Evolutionary conservation across 257 asterid species (phyloP), one percentile per base, ranked within the genome.

Genomic region (Ajuga chamaepitys): DNA sequence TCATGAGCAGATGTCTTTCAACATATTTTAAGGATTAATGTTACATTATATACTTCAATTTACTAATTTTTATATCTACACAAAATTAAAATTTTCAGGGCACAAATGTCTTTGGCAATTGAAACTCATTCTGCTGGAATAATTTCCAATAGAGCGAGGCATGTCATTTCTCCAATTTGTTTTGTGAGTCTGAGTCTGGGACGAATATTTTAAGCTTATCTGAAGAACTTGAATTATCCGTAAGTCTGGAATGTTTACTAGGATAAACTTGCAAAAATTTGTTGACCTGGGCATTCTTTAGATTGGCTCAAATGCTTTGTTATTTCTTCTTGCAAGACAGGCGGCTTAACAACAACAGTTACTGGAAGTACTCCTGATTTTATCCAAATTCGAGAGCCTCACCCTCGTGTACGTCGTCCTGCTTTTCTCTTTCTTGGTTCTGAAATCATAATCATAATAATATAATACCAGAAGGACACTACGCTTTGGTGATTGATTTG

Each of bases 331-430:
- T 72, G 81, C 82, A 81, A 79, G 80, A 60, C 86, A 94, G 99
- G 80, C 95, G 95, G 70, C 90, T 94, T 53, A 90, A 88, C 88
- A 94, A 94, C 86, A 90, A 94, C 77, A 94, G 91, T 81, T 63
- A 75, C 67, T 0, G 98, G 98, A 54, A 40, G 72, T 35, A 84
- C 86, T 55, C 96, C 98, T 0, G 88, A 86, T 7, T 75, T 81
- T 94, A 32, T 82, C 89, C 32, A 75, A 75, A 51, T 71, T 83
- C 9, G 70, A 74, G 40, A 90, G 97, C 76, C 98, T 94, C 65
- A 83, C 90, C 14, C 91, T 94, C 11, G 81, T 86, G 98, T 94
- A 85, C 18, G 96, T 65, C 12, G 1, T 41, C 55, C 58, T 9
- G 2, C 62, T 54, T 64, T 65, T 44, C 13, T 45, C 4, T n/a